phyloP scores from a whole-genome alignment of 2,329 filamentous ascomycete genomes.

The Trichoderma sp. region DNA sequence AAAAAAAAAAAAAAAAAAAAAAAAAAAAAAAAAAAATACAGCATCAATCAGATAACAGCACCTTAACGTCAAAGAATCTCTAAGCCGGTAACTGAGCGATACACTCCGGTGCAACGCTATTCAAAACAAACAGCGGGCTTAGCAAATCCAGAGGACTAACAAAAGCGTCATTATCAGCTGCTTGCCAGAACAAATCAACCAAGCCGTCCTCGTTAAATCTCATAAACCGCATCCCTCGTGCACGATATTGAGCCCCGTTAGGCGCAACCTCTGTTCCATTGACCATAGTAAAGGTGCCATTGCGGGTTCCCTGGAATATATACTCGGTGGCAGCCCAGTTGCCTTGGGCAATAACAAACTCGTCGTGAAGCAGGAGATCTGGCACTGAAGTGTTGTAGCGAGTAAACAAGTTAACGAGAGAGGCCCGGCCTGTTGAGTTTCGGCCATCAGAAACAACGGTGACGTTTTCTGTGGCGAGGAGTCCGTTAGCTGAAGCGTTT shows the following conservation, averaged over 20 bases:
- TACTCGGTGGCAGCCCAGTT: constrained; percentile 10
- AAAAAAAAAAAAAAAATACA: neutral
- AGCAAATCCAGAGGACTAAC: neutral
- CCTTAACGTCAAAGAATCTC: neutral
- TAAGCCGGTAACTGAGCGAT: neutral
- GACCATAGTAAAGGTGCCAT: neutral
- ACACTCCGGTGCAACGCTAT: neutral
- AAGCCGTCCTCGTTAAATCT: constrained; percentile 3
- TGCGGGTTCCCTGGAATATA: neutral
- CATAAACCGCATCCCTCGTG: neutral
- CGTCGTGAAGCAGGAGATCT: neutral
- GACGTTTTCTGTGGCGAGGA: neutral
- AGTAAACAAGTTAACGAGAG: neutral
- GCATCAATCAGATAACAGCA: neutral
- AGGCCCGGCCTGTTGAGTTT: neutral
- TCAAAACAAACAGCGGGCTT: neutral
- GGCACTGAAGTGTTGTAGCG: constrained; percentile 6
- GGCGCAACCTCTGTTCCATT: neutral
- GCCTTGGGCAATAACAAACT: constrained; percentile 2
- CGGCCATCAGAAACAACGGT: constrained; percentile 2
- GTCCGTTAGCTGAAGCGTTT: neutral
- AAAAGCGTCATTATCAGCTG: neutral
- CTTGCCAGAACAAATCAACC: constrained; percentile 11
- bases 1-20: neutral
- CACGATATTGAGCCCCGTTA: neutral